Evolutionary conservation across 306 rosid genomes (phyloP).

Genomic region (Albizia julibrissin): DNA sequence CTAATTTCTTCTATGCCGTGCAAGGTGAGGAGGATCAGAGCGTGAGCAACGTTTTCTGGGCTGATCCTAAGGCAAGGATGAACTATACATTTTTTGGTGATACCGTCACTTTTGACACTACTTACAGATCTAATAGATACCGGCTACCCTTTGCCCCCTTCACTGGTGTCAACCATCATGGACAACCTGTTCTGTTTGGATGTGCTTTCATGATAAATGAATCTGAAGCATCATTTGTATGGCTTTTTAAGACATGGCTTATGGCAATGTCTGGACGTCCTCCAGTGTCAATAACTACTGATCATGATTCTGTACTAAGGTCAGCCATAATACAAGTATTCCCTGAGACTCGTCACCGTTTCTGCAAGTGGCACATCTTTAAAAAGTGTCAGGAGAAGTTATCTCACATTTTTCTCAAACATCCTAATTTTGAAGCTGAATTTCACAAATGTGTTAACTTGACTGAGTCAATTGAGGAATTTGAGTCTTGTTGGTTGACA

Average conservation of each 20-base stretch:
- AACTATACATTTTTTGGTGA: conserved; percentile 90
- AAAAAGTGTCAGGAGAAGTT: conserved; percentile 95
- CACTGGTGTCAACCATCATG: conserved; percentile 96
- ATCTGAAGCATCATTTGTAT: conserved; percentile 85
- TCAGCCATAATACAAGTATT: conserved; percentile 79
- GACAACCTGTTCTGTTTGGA: conserved; percentile 95
- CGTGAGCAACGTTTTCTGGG: conserved; percentile 85
- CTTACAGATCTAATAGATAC: conserved; percentile 94
- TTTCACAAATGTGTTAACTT: conserved; percentile 94
- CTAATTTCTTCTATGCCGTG: conserved; percentile 82
- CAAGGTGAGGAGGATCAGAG: conserved; percentile 85
- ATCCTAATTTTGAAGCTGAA: conserved; percentile 92
- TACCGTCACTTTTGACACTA: conserved; percentile 96
- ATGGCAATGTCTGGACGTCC: conserved; percentile 86
- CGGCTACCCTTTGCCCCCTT: conserved; percentile 97
- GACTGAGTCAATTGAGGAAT: conserved; percentile 92
- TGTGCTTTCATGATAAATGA: conserved; percentile 93
- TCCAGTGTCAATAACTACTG: conserved; percentile 92
- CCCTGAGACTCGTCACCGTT: conserved; percentile 90
- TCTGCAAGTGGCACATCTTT: conserved; percentile 99
- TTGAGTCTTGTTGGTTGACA: conserved; percentile 90
- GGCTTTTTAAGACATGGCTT: conserved; percentile 96
- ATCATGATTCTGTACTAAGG: conserved; percentile 82
- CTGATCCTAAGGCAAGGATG: conserved; percentile 85
- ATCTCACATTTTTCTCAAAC: conserved; percentile 82